These are phyloP conservation scores for Calonectria pseudoturangicola DNA, from an alignment of 2,329 filamentous ascomycete genomes.

Conservation along the genomic window DNA sequence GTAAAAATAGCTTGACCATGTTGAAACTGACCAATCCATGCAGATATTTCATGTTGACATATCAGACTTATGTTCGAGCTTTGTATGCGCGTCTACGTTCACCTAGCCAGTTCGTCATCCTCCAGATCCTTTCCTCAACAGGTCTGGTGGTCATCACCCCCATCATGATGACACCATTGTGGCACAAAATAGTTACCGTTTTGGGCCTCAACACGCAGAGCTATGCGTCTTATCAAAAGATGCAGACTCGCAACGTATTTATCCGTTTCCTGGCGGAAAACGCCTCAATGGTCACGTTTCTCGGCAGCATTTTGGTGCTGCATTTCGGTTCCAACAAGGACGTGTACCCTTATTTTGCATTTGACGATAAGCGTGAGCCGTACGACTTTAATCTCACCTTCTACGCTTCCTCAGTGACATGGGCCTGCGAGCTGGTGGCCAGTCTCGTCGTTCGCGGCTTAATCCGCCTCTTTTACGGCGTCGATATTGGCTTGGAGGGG, in stretches of 20 bases:
- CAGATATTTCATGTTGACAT: slow-evolving; percentile 80
- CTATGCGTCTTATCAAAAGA: slow-evolving; percentile 79
- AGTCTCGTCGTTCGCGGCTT: slow-evolving; percentile 76
- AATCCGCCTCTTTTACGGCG: slow-evolving; percentile 74
- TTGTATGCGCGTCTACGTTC: slow-evolving; percentile 81
- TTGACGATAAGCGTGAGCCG: slow-evolving; percentile 68
- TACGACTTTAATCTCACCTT: slow-evolving; percentile 80
- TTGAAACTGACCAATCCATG: slow-evolving; percentile 38
- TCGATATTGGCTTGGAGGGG: slow-evolving; percentile 79
- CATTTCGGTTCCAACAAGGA: slow-evolving; percentile 81
- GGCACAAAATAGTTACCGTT: slow-evolving; percentile 73
- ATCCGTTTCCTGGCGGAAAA: slow-evolving; percentile 81
- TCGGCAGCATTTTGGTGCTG: slow-evolving; percentile 78
- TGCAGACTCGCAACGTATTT: slow-evolving; percentile 79
- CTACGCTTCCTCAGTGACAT: slow-evolving; percentile 77
- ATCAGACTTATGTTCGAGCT: slow-evolving; percentile 82
- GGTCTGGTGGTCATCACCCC: slow-evolving; percentile 78
- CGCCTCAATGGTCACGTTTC: slow-evolving; percentile 80
- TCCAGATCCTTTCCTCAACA: slow-evolving; percentile 78
- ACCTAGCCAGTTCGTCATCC: slow-evolving; percentile 78
- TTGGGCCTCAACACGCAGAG: slow-evolving; percentile 75
- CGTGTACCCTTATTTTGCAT: slow-evolving; percentile 82
- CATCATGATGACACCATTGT: slow-evolving; percentile 76
- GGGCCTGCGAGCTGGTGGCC: slow-evolving; percentile 79
- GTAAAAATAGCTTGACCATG: background rate